phyloP scores from a whole-genome alignment of 2,329 filamentous ascomycete species.

The Cytospora paraplurivora region DNA sequence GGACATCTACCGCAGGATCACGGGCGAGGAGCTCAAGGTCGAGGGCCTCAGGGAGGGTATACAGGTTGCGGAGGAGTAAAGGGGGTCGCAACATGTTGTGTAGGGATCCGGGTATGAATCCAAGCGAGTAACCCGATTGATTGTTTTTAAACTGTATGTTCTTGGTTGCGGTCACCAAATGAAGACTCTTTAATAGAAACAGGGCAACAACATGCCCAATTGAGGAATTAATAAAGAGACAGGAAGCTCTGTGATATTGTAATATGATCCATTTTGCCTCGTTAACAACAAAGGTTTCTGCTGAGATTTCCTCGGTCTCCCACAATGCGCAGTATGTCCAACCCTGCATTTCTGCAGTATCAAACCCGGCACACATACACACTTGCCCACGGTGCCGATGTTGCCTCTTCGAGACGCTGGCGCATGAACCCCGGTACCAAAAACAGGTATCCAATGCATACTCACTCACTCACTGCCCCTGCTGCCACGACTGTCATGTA shows the following conservation, averaged over 20 bases:
- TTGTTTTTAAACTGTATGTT: constrained; percentile 3
- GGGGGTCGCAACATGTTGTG: neutral
- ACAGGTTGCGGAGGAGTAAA: constrained; percentile 69
- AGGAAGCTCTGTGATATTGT: constrained; percentile 2
- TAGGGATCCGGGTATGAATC: neutral
- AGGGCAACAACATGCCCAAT: neutral
- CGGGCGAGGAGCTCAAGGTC: constrained; percentile 83
- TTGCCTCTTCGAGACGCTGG: too few species aligned
- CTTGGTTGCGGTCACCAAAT: neutral
- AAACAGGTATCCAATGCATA: too few species aligned
- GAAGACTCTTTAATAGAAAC: constrained; percentile 1
- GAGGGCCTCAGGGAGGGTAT: constrained; percentile 82
- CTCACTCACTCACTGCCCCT: too few species aligned
- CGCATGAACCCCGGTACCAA: too few species aligned
- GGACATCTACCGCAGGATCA: constrained; percentile 85
- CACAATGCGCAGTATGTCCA: too few species aligned
- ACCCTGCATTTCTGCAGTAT: too few species aligned
- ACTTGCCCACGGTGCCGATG: too few species aligned
- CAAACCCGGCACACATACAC: too few species aligned
- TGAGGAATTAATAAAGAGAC: neutral
- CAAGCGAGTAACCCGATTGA: constrained; percentile 1
- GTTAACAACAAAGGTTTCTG: neutral
- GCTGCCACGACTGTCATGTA: too few species aligned
- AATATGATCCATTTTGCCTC: neutral
- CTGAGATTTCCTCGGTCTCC: too few species aligned